Evolutionary conservation across 257 asterid species (phyloP), one percentile per base, ranked within the genome.

Genomic region (Voacanga thouarsii): DNA sequence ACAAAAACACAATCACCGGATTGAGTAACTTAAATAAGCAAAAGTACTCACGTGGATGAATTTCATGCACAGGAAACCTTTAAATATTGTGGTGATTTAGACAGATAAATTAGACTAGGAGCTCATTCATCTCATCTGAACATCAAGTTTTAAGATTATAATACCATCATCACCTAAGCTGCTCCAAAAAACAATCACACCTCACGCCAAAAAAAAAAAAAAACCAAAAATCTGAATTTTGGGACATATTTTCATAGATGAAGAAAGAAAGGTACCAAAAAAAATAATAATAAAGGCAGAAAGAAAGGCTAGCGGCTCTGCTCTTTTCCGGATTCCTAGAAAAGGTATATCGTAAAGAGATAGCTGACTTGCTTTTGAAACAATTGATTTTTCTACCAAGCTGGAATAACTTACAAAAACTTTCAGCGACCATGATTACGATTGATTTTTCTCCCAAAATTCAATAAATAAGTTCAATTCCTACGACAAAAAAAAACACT

Each of bases 21-120:
- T 15, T 12, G 39, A 63, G 53, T 41, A 68, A 41, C 51, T 68
- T 1, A 41, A 68, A 68, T 30, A 5, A 19, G 51, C 30, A 68
- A 68, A 68, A 39, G 24, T 3, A 68, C 53, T 39, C 73, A 23
- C 51, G 73, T 68, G 7, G 43, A 41, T 68, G 50, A 68, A 21
- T 68, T 68, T 43, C 51, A 68, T 68, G 73, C 73, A 68, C 15
- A 41, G 18, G 28, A 68, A 68, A 41, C 73, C 33, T 41, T 39
- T 23, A 39, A 8, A 68, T 23, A 41, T 41, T 41, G 53, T 3
- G 53, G 73, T 14, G 51, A 67, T 21, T 67, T 23, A 19, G 23
- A 68, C 51, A 12, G 53, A 41, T 16, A 66, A 65, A 37, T 24
- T 16, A 60, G n/a, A 7, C 44, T 4, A n/a, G 64, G 7, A 57